phyloP scores from a whole-genome alignment of 345 rosid species.

The Gynandropsis gynandra region DNA sequence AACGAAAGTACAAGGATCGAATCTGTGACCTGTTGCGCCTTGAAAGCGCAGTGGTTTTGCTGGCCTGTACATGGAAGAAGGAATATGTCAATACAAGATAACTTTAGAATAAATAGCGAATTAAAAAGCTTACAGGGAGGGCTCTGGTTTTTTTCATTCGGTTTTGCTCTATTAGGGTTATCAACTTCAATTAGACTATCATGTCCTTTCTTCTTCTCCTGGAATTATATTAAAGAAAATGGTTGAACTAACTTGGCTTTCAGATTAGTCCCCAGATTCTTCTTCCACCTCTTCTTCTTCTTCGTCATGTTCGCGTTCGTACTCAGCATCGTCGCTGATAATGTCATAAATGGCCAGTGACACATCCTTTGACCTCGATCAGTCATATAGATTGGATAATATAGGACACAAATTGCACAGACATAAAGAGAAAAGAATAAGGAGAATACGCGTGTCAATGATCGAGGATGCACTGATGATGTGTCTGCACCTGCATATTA shows the following conservation, averaged over 20 bases:
- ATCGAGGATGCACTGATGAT: conserved; percentile 65
- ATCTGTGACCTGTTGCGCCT: conserved; percentile 92
- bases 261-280: conserved; percentile 56
- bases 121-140: conserved; percentile 39
- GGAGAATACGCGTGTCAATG: conserved; percentile 57
- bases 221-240: conserved; percentile 17
- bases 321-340: conserved; percentile 52
- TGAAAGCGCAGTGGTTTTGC: conserved; percentile 62
- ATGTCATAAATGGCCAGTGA: background rate
- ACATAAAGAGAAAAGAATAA: background rate
- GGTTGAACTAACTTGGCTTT: conserved; percentile 19
- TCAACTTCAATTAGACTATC: conserved; percentile 58
- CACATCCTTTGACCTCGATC: background rate
- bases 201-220: conserved; percentile 58
- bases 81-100: background rate
- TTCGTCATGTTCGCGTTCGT: conserved; percentile 30
- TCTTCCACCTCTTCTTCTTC: conserved; percentile 46
- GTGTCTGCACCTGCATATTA: conserved; percentile 64
- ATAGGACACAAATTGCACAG: background rate
- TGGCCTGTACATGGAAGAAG: conserved; percentile 28
- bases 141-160: conserved; percentile 52
- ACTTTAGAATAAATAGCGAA: background rate
- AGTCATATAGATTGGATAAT: background rate
- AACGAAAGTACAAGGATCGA: too few relatives aligned
- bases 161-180: conserved; percentile 58